phyloP scores from a whole-genome alignment of 2,329 filamentous ascomycete genomes.

The Hypoxylon sp. region DNA sequence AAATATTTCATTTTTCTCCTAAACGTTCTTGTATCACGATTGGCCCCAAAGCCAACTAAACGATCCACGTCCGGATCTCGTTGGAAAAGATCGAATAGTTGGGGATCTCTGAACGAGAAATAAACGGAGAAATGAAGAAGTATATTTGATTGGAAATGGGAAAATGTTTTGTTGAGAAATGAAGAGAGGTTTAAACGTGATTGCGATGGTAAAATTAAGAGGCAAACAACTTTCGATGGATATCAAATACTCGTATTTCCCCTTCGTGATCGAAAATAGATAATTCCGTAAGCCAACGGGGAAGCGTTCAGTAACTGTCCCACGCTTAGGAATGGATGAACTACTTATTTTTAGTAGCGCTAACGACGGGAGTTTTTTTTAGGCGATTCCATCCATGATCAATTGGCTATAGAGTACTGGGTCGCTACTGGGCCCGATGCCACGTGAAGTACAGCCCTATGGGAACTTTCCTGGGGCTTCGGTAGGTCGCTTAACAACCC shows the following conservation, averaged over 20 bases:
- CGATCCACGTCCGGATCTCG: background rate
- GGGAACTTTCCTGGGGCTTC: conserved; percentile 2
- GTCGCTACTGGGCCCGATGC: background rate
- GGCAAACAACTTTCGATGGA: background rate
- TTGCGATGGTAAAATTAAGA: background rate
- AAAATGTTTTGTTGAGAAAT: background rate
- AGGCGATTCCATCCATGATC: no score
- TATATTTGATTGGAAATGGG: background rate
- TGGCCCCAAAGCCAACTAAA: no score
- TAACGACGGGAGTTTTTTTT: conserved; percentile 2
- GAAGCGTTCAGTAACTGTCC: no score
- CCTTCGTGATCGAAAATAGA: conserved; percentile 17
- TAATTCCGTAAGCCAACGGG: conserved; percentile 9
- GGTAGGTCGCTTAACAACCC: background rate
- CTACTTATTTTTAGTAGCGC: conserved; percentile 32
- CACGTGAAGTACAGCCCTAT: conserved; percentile 35
- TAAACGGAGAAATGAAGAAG: background rate
- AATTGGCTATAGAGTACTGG: no score
- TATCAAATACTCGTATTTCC: conserved; percentile 1
- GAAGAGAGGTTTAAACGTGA: background rate
- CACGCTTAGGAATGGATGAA: no score
- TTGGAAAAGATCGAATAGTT: background rate
- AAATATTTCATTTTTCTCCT: background rate
- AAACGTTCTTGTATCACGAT: background rate
- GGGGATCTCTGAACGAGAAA: background rate